Base-by-base conservation (phyloP, 768 basidiomycete genomes). In the Steccherinum ochraceum region DNA sequence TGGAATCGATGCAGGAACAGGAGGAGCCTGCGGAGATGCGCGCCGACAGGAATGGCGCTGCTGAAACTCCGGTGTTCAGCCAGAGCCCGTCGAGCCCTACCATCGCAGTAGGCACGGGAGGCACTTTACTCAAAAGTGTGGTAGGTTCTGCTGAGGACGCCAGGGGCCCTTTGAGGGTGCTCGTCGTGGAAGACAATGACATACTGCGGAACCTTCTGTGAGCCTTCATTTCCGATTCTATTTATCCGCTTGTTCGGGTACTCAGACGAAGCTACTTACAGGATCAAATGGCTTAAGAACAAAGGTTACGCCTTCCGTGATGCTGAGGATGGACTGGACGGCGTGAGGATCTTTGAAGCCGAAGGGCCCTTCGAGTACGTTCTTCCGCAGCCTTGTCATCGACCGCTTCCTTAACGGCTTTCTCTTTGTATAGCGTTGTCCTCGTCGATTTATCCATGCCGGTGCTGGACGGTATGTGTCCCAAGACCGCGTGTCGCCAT, bases 381-480 rank as follows among this genome's bases (percentile, higher is more conserved):
- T 10, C 35, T 16, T 16, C 27, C 48, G 3, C 49, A n/a, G 42
- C 2, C 18, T 39, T 3, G 7, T 35, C 48, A 20, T 47, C 12
- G 39, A 23, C 39, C 49, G 57, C 18, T 13, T 48, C 43, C 12
- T n/a, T 48, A 48, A 27, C 48, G 43, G 51, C 46, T 59, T 51
- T 56, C 40, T 12, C 47, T 43, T 54, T 53, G 47, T 45, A 24
- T 58, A 94, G 93, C 54, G 80, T 93, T 26, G 85, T 94, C 27
- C 75, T 94, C 12, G 71, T 96, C 52, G 93, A 96, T 66, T 70
- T 96, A 50, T 92, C 89, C 1, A 96, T 96, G 93, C 94, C 92
- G 0, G 67, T 90, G n/a, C 78, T 96, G 50, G 91, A 96, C 64
- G 94, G 90, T 82, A 47, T 53, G 72, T 57, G 18, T 49, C 27